These are phyloP conservation scores for Parmelia sp. DNA, from an alignment of 495 filamentous ascomycete genomes.

Conservation along the genomic window DNA sequence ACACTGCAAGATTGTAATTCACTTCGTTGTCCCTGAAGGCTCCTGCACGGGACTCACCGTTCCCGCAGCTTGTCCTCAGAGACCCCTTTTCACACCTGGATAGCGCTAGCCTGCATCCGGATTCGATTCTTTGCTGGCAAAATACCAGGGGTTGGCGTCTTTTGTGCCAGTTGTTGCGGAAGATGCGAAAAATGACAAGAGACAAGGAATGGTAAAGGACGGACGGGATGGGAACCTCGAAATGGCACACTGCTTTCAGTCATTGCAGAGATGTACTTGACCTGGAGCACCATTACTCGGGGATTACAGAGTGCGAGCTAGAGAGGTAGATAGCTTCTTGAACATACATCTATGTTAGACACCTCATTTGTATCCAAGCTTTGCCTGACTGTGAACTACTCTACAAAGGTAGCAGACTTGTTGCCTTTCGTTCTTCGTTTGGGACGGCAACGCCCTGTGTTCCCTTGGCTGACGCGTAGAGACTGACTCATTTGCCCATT, in stretches of 20 bases:
- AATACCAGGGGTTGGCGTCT: neutral
- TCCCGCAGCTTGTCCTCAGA: neutral
- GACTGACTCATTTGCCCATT: no score
- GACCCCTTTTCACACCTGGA: constrained; percentile 11
- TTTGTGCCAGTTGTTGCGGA: neutral
- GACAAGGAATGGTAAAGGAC: neutral
- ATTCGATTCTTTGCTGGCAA: constrained; percentile 16
- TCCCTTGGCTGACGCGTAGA: no score
- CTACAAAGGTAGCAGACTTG: neutral
- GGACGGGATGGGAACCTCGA: neutral
- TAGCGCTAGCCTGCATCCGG: constrained; percentile 17
- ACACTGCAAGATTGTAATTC: constrained; percentile 21
- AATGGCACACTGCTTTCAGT: constrained; percentile 4
- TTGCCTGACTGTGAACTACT: neutral
- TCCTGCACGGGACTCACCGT: neutral
- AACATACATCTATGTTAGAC: constrained; percentile 8
- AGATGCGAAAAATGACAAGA: constrained; percentile 6
- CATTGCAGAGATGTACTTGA: constrained; percentile 10
- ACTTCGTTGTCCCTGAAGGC: constrained; percentile 10
- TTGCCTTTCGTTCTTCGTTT: neutral
- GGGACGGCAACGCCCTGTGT: neutral
- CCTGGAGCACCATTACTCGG: neutral
- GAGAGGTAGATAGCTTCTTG: constrained; percentile 10
- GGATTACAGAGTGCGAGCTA: constrained; percentile 7
- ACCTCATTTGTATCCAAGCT: neutral